These are phyloP conservation scores for Pythium phragmiticola DNA, from an alignment of 352 stramenopile genomes.

Conservation along the genomic window DNA sequence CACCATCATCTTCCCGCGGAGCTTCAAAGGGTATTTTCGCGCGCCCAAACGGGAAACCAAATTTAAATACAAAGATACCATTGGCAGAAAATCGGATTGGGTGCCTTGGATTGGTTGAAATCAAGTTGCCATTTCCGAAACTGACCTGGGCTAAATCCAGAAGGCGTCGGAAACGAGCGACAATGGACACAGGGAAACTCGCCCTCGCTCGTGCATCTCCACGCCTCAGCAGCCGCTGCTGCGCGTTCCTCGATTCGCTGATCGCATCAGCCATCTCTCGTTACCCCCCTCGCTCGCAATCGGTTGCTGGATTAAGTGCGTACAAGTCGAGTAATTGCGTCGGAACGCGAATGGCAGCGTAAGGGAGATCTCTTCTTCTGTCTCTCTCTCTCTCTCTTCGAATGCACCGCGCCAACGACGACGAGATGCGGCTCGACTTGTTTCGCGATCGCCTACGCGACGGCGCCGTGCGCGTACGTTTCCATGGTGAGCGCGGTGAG, in stretches of 20 bases:
- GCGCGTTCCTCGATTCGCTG: not conserved
- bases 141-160: constrained; percentile 4
- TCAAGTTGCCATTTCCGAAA: not conserved
- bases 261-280: constrained; percentile 7
- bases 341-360: not conserved
- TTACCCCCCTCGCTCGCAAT: not conserved
- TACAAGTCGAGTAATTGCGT: constrained; percentile 10
- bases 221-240: not conserved
- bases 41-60: constrained; percentile 3
- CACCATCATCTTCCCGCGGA: not conserved
- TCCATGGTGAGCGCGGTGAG: constrained; percentile 50
- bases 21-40: constrained; percentile 10
- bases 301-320: not conserved
- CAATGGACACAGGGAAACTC: not conserved
- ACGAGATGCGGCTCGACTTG: constrained; percentile 31
- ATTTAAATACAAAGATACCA: constrained; percentile 8
- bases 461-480: constrained; percentile 39
- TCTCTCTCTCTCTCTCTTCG: not conserved
- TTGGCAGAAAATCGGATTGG: constrained; percentile 7
- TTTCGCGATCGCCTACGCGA: constrained; percentile 74
- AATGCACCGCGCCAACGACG: constrained; percentile 26
- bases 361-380: not conserved
- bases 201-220: not conserved
- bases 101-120: constrained; percentile 10
- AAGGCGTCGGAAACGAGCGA: not conserved